A percentile compares a stretch with the other conserved stretches of the same genome.
phyloP scores from a whole-genome alignment of 108 stramenopile species.

The Skeletonema potamos region DNA sequence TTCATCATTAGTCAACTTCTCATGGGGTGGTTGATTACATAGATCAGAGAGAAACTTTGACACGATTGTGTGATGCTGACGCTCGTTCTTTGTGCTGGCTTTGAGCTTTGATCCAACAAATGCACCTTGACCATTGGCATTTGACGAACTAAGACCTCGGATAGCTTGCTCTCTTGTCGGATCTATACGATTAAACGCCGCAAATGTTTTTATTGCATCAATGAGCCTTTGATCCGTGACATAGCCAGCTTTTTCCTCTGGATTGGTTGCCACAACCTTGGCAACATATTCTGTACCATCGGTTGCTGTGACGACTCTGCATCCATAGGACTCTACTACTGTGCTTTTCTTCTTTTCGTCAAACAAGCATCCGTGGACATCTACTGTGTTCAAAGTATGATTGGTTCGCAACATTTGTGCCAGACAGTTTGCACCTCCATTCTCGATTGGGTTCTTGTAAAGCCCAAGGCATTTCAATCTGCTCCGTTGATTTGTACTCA shows the following conservation, averaged over 20 bases:
- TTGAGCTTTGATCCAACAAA: not conserved
- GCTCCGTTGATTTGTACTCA: constrained; percentile 20
- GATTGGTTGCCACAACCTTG: constrained; percentile 4
- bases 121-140: not conserved
- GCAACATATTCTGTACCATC: constrained; percentile 43
- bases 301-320: constrained; percentile 20
- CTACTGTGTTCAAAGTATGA: constrained; percentile 37
- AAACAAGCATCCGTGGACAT: constrained; percentile 41
- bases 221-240: constrained; percentile 37
- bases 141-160: constrained; percentile 14
- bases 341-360: not conserved
- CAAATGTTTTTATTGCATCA: constrained; percentile 38
- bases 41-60: constrained; percentile 30
- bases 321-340: constrained; percentile 30
- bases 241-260: constrained; percentile 14
- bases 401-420: constrained; percentile 43
- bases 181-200: constrained; percentile 42
- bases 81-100: not conserved
- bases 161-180: constrained; percentile 45
- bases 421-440: constrained; percentile 36
- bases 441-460: constrained; percentile 36
- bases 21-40: constrained; percentile 3
- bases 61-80: constrained; percentile 11
- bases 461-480: constrained; percentile 41
- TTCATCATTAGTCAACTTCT: constrained; percentile 30